Base-by-base conservation (phyloP, 768 basidiomycete species). In the Phylloporus scabripes region DNA sequence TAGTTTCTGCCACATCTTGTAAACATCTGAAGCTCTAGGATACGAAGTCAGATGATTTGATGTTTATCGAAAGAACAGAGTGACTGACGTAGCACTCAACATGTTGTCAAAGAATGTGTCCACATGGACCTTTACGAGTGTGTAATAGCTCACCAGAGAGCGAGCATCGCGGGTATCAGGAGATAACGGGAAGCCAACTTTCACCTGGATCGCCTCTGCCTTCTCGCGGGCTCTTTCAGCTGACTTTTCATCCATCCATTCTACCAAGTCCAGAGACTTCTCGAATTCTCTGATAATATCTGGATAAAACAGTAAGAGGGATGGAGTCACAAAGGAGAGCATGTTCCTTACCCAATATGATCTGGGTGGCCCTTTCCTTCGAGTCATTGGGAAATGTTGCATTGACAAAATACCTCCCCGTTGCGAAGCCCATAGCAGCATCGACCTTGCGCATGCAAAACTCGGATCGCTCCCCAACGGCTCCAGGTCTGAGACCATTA, bases 201-300 rank as follows among this genome's bases (percentile, higher is more conserved):
- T 95, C 65, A 92, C 79, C 24, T 83, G 81, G 45, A 54, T 54
- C 32, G 24, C 34, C 44, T 60, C 50, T 23, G 84, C 90, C 77
- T 98, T 98, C 60, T 85, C 79, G 12, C 83, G 81, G 5, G 96
- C 96, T 48, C 83, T 90, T 34, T 73, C 71, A 10, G 89, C 83
- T 3, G 91, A 91, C 55, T 81, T 69, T 41, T 82, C 68, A 62
- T 98, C 96, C 87, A 99, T 92, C 96, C 96, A 99, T 17, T 83
- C 77, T 44, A 96, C 76, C 45, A 78, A 63, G 4, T 75, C 67
- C 17, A 99, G 72, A 4, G 90, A 89, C 15, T 68, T 68, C 62
- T 92, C 84, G 74, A 98, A 98, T 0, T 92, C 76, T 20, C 80
- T 67, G 46, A 97, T 80, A 55, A 96, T 87, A 48, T 85, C 86